These are phyloP conservation scores for Paramecium tetraurelia DNA, from an alignment of 73 alveolate species.

Conservation along the genomic window DNA sequence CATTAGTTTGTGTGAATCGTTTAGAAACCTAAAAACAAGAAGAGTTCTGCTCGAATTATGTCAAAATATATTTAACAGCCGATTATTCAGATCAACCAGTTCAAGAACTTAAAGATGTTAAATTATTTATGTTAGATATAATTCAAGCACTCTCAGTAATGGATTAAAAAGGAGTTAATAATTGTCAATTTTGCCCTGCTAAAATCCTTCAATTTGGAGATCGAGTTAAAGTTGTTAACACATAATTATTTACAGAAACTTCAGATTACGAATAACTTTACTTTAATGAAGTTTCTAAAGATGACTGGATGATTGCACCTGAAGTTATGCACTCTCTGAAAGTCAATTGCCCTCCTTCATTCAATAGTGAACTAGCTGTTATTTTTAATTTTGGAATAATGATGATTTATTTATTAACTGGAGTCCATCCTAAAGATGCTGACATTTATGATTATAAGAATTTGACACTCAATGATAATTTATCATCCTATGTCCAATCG, in stretches of 20 bases:
- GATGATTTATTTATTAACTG: background rate
- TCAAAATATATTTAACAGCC: background rate
- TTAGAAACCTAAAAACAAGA: background rate
- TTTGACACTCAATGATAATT: background rate
- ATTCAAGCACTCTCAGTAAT: background rate
- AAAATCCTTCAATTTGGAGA: constrained; percentile 20
- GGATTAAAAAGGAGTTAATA: background rate
- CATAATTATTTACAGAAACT: background rate
- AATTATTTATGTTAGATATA: background rate
- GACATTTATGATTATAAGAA: background rate
- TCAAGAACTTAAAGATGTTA: background rate
- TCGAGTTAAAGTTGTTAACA: background rate
- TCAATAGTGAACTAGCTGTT: constrained; percentile 5
- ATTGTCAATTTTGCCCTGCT: background rate
- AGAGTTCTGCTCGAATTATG: background rate
- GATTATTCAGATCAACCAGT: constrained; percentile 13
- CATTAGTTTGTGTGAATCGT: background rate
- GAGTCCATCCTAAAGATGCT: background rate
- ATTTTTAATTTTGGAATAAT: constrained; percentile 16
- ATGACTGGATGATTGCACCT: constrained; percentile 50
- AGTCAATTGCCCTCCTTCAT: background rate
- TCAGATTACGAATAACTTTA: constrained; percentile 22
- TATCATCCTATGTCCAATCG: background rate
- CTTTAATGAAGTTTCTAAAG: background rate
- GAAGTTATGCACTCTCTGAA: constrained; percentile 7